Conservation (phyloP, 1,284 basidiomycete species). For the Tetrapyrgos nigripes region DNA sequence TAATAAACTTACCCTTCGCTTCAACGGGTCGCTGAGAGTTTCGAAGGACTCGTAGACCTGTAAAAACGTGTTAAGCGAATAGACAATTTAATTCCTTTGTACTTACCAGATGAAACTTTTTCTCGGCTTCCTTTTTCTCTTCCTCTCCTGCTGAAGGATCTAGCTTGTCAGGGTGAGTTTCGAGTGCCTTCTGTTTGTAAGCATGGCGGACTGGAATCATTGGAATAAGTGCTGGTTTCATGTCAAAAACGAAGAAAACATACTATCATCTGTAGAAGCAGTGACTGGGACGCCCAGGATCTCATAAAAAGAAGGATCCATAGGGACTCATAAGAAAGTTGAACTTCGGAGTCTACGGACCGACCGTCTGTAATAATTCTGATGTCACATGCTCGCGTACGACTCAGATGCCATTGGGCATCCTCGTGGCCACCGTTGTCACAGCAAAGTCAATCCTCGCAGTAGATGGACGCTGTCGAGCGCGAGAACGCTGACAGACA, state of each 20-base stretch:
- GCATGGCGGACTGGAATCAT: slow-evolving; percentile 59
- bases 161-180: slow-evolving; percentile 73
- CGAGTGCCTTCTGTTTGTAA: slow-evolving; percentile 64
- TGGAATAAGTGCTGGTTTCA: too few relatives aligned
- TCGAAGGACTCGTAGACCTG: slow-evolving; percentile 66
- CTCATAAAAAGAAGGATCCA: slow-evolving; percentile 15
- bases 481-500: slow-evolving; percentile 74
- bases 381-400: neutral
- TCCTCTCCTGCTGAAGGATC: slow-evolving; percentile 51
- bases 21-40: slow-evolving; percentile 57
- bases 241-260: neutral
- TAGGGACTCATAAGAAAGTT: slow-evolving; percentile 9
- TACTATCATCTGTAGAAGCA: neutral
- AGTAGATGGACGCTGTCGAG: slow-evolving; percentile 86
- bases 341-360: neutral
- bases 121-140: slow-evolving; percentile 56
- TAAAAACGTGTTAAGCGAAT: slow-evolving; percentile 3
- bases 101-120: slow-evolving; percentile 53
- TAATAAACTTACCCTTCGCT: slow-evolving; percentile 58
- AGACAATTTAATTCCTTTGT: neutral
- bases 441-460: too few relatives aligned
- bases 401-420: neutral
- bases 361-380: neutral
- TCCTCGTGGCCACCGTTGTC: neutral
- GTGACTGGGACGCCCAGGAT: slow-evolving; percentile 6